Evolutionary conservation across 768 basidiomycete genomes (phyloP).

Genomic region (Rossbeevera mucosa): DNA sequence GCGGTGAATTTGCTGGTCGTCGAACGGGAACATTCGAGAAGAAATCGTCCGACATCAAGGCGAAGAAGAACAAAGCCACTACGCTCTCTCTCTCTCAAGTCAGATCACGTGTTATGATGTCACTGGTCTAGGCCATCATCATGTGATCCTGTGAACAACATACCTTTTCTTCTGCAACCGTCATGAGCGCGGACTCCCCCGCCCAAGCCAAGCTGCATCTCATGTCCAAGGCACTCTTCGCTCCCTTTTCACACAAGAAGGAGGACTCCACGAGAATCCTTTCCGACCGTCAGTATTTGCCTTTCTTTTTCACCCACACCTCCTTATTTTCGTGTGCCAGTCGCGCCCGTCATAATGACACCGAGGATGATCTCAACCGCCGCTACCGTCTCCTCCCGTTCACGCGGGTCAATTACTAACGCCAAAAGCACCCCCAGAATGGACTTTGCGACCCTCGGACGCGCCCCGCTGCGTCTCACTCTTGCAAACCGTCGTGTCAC

Average conservation of each 20-base stretch:
- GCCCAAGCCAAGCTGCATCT: constrained; percentile 50
- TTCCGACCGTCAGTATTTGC: constrained; percentile 57
- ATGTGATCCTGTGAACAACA: constrained; percentile 16
- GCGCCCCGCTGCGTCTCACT: constrained; percentile 68
- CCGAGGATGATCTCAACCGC: constrained; percentile 74
- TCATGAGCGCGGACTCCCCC: constrained; percentile 11
- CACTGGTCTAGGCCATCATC: constrained; percentile 24
- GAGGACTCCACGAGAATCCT: constrained; percentile 68
- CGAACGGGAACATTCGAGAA: constrained; percentile 33
- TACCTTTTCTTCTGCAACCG: constrained; percentile 12
- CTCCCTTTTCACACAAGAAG: constrained; percentile 58
- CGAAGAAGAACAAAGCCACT: not conserved
- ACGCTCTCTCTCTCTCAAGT: not conserved
- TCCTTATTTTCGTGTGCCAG: constrained; percentile 24
- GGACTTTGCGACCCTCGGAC: constrained; percentile 75
- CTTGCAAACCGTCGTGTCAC: constrained; percentile 65
- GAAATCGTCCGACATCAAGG: constrained; percentile 37
- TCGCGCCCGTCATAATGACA: constrained; percentile 88
- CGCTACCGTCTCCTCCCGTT: constrained; percentile 58
- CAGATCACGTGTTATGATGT: constrained; percentile 32
- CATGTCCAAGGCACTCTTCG: constrained; percentile 66
- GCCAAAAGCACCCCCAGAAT: constrained; percentile 36
- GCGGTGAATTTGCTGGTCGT: constrained; percentile 7
- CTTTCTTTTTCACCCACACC: not conserved
- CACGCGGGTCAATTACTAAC: constrained; percentile 33